These are phyloP conservation scores for Stagonosporopsis rhizophila DNA, from an alignment of 2,329 filamentous ascomycete genomes.

Conservation along the genomic window DNA sequence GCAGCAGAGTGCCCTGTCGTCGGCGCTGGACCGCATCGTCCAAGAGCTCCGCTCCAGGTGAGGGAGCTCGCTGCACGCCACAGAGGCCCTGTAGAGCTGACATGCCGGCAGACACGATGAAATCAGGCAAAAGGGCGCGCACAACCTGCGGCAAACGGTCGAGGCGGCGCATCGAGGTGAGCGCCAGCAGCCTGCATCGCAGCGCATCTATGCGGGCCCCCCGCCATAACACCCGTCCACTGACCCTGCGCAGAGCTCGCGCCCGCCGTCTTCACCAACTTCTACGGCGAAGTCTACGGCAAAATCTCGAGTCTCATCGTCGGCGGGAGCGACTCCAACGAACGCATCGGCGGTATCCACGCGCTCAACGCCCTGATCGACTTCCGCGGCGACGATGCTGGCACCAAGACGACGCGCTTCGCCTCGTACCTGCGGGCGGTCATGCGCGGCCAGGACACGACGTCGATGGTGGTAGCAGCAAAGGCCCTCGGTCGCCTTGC, in stretches of 20 bases:
- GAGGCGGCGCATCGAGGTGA: conserved; percentile 56
- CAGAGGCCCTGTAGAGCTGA: not conserved
- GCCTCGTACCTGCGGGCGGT: conserved; percentile 88
- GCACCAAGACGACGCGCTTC: conserved; percentile 92
- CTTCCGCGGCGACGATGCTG: conserved; percentile 93
- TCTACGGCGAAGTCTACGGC: conserved; percentile 71
- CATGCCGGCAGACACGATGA: conserved; percentile 52
- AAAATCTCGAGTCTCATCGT: conserved; percentile 77
- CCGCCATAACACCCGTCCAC: conserved; percentile 22
- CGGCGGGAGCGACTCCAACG: conserved; percentile 83
- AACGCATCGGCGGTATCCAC: conserved; percentile 89
- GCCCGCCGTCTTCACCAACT: conserved; percentile 77
- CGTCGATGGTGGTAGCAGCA: conserved; percentile 88
- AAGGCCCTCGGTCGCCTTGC: conserved; percentile 89
- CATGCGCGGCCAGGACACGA: conserved; percentile 87
- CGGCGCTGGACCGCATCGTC: conserved; percentile 61
- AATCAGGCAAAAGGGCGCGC: conserved; percentile 53
- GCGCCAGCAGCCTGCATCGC: conserved; percentile 19
- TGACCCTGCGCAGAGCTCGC: conserved; percentile 68
- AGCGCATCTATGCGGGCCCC: conserved; percentile 12
- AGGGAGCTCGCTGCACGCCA: conserved; percentile 24
- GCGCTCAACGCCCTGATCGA: conserved; percentile 93
- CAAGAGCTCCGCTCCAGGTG: conserved; percentile 64
- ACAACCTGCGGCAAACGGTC: conserved; percentile 52
- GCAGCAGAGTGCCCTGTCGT: conserved; percentile 43